Evolutionary conservation across 2,329 filamentous ascomycete genomes (phyloP).

Genomic region (Microcera coccophila): DNA sequence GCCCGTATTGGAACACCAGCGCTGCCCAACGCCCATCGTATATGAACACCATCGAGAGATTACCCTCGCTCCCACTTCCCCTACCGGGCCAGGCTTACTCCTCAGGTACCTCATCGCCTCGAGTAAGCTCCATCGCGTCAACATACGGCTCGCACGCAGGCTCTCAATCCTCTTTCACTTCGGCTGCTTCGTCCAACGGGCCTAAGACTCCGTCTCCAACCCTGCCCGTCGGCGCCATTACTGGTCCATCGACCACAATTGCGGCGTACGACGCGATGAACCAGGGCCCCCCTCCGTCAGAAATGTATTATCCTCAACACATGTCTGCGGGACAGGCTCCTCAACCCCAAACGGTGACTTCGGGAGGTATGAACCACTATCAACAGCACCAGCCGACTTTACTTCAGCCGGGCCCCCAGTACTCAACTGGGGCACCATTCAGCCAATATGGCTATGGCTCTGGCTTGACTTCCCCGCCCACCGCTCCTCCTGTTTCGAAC

Average conservation of each 20-base stretch:
- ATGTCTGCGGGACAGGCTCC: slow-evolving; percentile 74
- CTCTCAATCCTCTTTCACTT: slow-evolving; percentile 53
- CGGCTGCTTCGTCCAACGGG: slow-evolving; percentile 55
- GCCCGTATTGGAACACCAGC: slow-evolving; percentile 65
- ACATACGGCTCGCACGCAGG: slow-evolving; percentile 49
- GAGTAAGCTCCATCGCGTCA: slow-evolving; percentile 69
- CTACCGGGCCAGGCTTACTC: slow-evolving; percentile 67
- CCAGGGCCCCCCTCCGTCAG: slow-evolving; percentile 47
- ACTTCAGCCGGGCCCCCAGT: slow-evolving; percentile 69
- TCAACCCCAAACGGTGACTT: slow-evolving; percentile 71
- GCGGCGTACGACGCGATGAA: slow-evolving; percentile 64
- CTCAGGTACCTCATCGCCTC: slow-evolving; percentile 69
- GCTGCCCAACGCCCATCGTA: slow-evolving; percentile 57
- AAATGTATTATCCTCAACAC: slow-evolving; percentile 82
- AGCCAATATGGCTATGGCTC: slow-evolving; percentile 70
- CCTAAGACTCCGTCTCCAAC: slow-evolving; percentile 76
- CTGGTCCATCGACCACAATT: slow-evolving; percentile 30
- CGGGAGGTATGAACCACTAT: slow-evolving; percentile 71
- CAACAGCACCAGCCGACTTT: slow-evolving; percentile 72
- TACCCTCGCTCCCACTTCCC: slow-evolving; percentile 67
- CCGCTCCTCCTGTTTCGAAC: slow-evolving; percentile 64
- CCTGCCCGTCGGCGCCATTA: slow-evolving; percentile 47
- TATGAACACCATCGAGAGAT: slow-evolving; percentile 63
- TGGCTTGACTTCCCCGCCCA: slow-evolving; percentile 75
- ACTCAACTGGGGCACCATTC: slow-evolving; percentile 60